Evolutionary conservation across 2,329 filamentous ascomycete genomes (phyloP), one percentile per base, ranked within the genome.

Genomic region (Aspergillus versicolor): DNA sequence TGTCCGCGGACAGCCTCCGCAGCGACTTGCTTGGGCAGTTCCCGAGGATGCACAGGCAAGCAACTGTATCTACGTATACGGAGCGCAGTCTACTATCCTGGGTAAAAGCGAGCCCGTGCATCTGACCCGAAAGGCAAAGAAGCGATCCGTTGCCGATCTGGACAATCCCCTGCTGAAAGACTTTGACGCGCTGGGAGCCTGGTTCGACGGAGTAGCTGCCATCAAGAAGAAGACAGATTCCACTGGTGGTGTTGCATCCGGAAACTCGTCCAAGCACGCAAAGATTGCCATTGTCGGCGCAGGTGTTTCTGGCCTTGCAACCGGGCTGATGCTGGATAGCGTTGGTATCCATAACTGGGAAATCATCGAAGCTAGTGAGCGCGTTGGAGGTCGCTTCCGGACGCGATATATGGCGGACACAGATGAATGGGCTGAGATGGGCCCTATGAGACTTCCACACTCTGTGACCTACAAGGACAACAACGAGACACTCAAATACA

Each of bases 271-370:
- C 13, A 51, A 51, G 21, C 15, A 51, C 12, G 32, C 37, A 9
- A 58, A 57, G 1, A 64, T 72, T 32, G 69, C 79, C 11, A 67
- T 67, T 30, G 52, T 67, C 4, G 64, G 65, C 7, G 64, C 54
- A 2, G 63, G 65, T 1, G 64, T 67, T 63, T 79, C 80, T 42
- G 78, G 79, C 41, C 74, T 77, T 37, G 71, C 75, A 21, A 79
- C 77, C 3, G 77, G 74, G 3, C 57, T 79, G 22, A 71, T 79
- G 57, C 73, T 79, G 3, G 72, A 78, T 51, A 73, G 70, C 17
- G 72, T 77, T 5, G 76, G 77, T 1, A 59, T 79, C 13, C 71
- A 73, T 13, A 77, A 79, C 51, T 75, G 76, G 75, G 73, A 77
- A 52, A 75, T 80, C 0, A 63, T 79, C 3, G 77, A 80, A 65